Evolutionary conservation across 2,329 filamentous ascomycete genomes (phyloP).

Genomic region (Ceratocystis eucalypticola): DNA sequence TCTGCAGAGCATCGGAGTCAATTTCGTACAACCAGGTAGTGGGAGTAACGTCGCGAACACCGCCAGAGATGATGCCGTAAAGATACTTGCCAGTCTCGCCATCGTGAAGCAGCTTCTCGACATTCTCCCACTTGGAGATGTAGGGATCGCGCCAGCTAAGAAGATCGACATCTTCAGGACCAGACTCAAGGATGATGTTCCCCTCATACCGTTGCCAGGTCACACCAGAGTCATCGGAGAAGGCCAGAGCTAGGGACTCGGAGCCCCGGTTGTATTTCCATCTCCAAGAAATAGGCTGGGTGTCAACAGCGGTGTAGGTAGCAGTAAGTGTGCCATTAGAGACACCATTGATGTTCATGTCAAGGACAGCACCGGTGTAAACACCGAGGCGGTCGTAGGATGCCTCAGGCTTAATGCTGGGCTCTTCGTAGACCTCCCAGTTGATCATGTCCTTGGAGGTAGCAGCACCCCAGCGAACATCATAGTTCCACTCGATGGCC

Average conservation of each 20-base stretch:
- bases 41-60: slow-evolving; percentile 21
- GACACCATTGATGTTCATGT: slow-evolving; percentile 29
- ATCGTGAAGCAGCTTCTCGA: slow-evolving; percentile 21
- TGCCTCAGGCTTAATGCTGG: slow-evolving; percentile 21
- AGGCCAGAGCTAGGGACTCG: slow-evolving; percentile 34
- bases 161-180: slow-evolving; percentile 21
- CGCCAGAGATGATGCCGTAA: slow-evolving; percentile 32
- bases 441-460: slow-evolving; percentile 31
- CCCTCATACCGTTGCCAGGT: slow-evolving; percentile 21
- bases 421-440: slow-evolving; percentile 10
- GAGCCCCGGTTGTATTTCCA: slow-evolving; percentile 33
- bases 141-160: slow-evolving; percentile 24
- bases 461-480: slow-evolving; percentile 27
- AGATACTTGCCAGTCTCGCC: slow-evolving; percentile 22
- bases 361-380: slow-evolving; percentile 34
- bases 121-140: slow-evolving; percentile 20
- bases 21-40: slow-evolving; percentile 22
- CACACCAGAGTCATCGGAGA: slow-evolving; percentile 27
- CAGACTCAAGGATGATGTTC: slow-evolving; percentile 21
- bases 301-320: slow-evolving; percentile 33
- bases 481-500: slow-evolving; percentile 22
- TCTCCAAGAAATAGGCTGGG: slow-evolving; percentile 34
- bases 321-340: slow-evolving; percentile 28
- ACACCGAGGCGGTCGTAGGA: slow-evolving; percentile 34
- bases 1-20: slow-evolving; percentile 17